Evolutionary conservation across 2,329 filamentous ascomycete species (phyloP).

Genomic region (Tolypocladium sp.): DNA sequence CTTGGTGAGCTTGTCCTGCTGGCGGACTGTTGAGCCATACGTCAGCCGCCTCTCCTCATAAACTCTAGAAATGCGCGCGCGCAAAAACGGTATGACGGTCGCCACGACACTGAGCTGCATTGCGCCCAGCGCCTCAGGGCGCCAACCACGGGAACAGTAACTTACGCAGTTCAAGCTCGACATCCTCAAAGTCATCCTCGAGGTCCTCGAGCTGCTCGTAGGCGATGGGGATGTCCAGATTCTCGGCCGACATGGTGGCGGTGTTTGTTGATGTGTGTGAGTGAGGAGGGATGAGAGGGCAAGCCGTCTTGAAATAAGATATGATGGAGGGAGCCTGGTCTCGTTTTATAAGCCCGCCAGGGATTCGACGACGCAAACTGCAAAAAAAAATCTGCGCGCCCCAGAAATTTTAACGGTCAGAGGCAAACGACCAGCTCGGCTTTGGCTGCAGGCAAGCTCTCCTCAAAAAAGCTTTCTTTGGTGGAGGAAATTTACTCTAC

Average conservation of each 20-base stretch:
- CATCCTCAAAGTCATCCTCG: slow-evolving; percentile 76
- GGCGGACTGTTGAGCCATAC: slow-evolving; percentile 47
- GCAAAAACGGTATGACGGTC: not conserved
- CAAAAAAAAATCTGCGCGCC: not conserved
- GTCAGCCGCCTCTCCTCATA: not conserved
- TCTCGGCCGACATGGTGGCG: slow-evolving; percentile 23
- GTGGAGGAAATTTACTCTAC: not conserved
- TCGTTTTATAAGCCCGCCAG: not conserved
- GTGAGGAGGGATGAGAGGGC: not conserved
- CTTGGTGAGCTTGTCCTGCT: slow-evolving; percentile 58
- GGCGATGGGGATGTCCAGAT: slow-evolving; percentile 36
- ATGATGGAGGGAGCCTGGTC: not conserved
- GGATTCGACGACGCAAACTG: not conserved
- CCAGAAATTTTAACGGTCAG: not conserved
- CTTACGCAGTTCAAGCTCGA: slow-evolving; percentile 75
- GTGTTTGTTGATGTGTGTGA: not conserved
- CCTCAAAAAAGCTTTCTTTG: not conserved
- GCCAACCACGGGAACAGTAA: slow-evolving; percentile 10
- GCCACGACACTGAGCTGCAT: not conserved
- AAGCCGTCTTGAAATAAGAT: not conserved
- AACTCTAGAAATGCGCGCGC: not conserved
- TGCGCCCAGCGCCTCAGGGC: not conserved
- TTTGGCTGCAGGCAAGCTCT: not conserved
- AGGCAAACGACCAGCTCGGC: not conserved
- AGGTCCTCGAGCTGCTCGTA: slow-evolving; percentile 74